Evolutionary conservation across 139 green algal genomes (phyloP).

Genomic region (Coccomyxa sp.): DNA sequence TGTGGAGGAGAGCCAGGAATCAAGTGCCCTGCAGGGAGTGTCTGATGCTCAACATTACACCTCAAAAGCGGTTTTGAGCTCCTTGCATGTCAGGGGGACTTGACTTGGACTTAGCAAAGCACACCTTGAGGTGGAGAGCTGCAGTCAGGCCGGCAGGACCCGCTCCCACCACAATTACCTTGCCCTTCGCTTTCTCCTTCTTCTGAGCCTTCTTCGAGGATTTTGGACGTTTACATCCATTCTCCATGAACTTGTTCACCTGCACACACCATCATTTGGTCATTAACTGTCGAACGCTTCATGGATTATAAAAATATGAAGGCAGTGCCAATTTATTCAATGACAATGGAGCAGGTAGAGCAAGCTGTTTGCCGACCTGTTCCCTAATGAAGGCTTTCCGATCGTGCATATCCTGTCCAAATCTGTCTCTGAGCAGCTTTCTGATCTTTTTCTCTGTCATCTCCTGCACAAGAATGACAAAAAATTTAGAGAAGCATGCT

Average conservation of each 20-base stretch:
- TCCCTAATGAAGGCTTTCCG: constrained; percentile 46
- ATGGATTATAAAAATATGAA: neutral
- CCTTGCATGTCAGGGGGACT: too few species aligned
- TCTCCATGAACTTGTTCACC: constrained; percentile 19
- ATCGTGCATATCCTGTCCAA: constrained; percentile 33
- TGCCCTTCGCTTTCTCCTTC: constrained; percentile 7
- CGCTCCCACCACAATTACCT: constrained; percentile 71
- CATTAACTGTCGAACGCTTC: neutral
- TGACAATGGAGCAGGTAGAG: too few species aligned
- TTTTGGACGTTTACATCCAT: neutral
- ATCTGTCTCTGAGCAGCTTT: constrained; percentile 39
- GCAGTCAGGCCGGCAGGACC: constrained; percentile 74
- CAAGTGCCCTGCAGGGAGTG: too few species aligned
- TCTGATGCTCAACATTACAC: too few species aligned
- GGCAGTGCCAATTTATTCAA: constrained; percentile 4
- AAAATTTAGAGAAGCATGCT: neutral
- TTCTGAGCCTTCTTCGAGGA: neutral
- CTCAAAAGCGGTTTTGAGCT: too few species aligned
- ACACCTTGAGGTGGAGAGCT: constrained; percentile 64
- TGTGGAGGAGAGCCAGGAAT: too few species aligned
- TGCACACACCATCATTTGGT: neutral
- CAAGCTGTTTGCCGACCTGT: constrained; percentile 23
- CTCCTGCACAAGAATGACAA: constrained; percentile 26
- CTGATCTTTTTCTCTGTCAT: constrained; percentile 63
- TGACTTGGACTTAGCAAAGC: too few species aligned